A percentile compares a stretch with the other conserved stretches of the same genome.
phyloP scores from a whole-genome alignment of 345 rosid species.

The Gossypioides kirkii region DNA sequence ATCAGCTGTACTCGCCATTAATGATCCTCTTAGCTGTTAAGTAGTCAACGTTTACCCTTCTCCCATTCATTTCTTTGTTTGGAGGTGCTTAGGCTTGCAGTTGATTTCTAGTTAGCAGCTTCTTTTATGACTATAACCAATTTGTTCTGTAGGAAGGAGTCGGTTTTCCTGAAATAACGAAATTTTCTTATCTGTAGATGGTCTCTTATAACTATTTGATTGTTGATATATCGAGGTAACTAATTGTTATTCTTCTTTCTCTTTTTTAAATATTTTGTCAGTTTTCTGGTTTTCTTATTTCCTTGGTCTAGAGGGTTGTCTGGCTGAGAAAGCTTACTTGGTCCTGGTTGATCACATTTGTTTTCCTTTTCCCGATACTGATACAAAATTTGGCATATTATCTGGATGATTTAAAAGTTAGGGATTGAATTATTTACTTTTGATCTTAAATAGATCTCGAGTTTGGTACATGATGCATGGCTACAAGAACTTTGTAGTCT shows the following conservation, averaged over 20 bases:
- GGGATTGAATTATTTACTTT: not conserved
- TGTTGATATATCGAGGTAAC: not conserved
- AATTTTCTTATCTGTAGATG: not conserved
- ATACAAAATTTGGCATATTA: not conserved
- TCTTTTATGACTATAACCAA: not conserved
- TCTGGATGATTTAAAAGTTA: not conserved
- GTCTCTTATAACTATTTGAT: not conserved
- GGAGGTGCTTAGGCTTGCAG: not conserved
- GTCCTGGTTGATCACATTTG: not conserved
- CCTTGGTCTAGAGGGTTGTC: not conserved
- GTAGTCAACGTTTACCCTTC: not conserved
- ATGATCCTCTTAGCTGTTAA: no score
- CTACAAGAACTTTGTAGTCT: slow-evolving; percentile 4
- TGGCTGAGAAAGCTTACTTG: not conserved
- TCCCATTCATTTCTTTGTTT: not conserved
- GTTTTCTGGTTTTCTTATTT: not conserved
- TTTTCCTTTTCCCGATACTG: not conserved
- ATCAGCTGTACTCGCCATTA: no score
- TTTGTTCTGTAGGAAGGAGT: not conserved
- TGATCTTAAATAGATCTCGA: not conserved
- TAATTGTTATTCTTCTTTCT: not conserved
- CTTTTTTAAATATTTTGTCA: not conserved
- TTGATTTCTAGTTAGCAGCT: not conserved
- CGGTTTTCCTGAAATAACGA: not conserved
- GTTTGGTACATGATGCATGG: not conserved